Evolutionary conservation across 352 stramenopile species (phyloP), one percentile per base, ranked within the genome.

Genomic region (Phytophthora sojae): DNA sequence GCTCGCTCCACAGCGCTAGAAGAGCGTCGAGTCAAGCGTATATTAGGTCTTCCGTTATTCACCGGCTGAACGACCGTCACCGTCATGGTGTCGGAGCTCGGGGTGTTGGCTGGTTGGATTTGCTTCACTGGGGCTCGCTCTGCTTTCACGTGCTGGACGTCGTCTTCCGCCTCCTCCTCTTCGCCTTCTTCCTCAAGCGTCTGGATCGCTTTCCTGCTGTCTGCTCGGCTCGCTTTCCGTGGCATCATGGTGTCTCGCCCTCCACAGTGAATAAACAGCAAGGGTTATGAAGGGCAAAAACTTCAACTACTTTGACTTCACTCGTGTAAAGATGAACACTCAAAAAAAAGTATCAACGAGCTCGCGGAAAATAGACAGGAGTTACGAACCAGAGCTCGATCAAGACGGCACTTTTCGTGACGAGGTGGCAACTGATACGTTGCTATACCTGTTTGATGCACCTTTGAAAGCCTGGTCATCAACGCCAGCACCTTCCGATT

Each of bases 151-250:
- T 14, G 9, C 4, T 42, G 8, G 7, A 47, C 39, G n/a, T 74
- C 66, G 17, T 74, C 55, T 4, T 71, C 69, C 2, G 72, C 68
- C 17, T 74, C 63, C 1, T 75, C 63, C 19, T 72, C 23, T 74
- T 73, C 35, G 64, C 21, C 52, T 44, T 74, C 68, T 37, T 82
- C 74, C 39, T 80, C 42, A 0, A 78, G 67, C 21, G 75, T 39
- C 30, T 68, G 67, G n/a, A 73, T 77, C 61, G 70, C 73, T 21
- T 19, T 47, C 11, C 11, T 8, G 39, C 32, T 42, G 23, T 15
- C 39, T 39, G 63, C 60, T 51, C 47, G 49, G 30, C 45, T 57
- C 15, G 25, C 9, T 32, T 35, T 71, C 29, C 25, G 56, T 32
- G 37, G 19, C 59, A 69, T 50, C 52, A 69, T 70, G 5, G n/a